Evolutionary conservation across 805 yeast genomes (phyloP).

Genomic region (Pichia kluyveri): DNA sequence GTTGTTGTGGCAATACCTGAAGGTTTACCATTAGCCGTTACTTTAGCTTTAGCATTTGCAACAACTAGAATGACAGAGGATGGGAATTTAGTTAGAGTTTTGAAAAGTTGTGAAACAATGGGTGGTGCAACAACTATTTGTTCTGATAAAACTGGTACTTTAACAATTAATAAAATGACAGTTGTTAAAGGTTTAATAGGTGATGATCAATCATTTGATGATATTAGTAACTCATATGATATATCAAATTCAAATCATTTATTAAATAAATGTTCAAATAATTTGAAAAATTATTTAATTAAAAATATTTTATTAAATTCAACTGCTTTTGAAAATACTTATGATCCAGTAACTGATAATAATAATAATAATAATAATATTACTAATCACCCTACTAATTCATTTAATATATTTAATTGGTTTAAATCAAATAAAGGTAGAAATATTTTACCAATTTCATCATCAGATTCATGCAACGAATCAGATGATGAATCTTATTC

Average conservation of each 20-base stretch:
- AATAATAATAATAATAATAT: too few relatives aligned
- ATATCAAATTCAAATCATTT: neutral
- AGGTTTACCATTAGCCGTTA: constrained; percentile 95
- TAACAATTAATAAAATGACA: constrained; percentile 90
- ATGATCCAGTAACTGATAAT: neutral
- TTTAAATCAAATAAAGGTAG: neutral
- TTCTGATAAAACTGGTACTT: constrained; percentile 95
- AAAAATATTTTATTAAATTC: constrained; percentile 72
- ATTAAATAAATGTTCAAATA: constrained; percentile 1
- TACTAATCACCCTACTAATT: too few relatives aligned
- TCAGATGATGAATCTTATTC: too few relatives aligned
- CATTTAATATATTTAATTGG: neutral
- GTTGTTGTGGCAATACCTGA: constrained; percentile 99
- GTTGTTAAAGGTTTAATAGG: constrained; percentile 76
- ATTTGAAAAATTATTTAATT: constrained; percentile 24
- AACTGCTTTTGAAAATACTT: constrained; percentile 67
- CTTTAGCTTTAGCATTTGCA: constrained; percentile 94
- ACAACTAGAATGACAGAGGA: constrained; percentile 97
- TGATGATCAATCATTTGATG: constrained; percentile 39
- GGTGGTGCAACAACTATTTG: constrained; percentile 97
- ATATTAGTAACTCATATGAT: constrained; percentile 24
- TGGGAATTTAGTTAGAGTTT: constrained; percentile 89
- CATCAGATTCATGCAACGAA: neutral
- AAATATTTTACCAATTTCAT: neutral
- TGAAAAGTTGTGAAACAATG: constrained; percentile 95